phyloP scores from a whole-genome alignment of 1,284 basidiomycete genomes.

The Apiotrichum brassicae region DNA sequence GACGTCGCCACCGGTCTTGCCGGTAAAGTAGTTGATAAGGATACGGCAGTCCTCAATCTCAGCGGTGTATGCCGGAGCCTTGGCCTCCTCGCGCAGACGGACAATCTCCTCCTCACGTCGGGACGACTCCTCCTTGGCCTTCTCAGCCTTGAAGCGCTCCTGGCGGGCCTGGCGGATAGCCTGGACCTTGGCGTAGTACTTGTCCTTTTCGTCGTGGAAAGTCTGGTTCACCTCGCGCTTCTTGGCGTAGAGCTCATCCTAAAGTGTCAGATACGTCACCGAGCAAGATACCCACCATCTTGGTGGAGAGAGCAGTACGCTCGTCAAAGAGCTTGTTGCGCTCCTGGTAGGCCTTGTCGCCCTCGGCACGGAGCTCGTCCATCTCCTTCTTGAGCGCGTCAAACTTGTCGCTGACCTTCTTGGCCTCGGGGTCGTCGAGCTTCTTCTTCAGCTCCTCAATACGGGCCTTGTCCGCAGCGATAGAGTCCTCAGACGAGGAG shows the following conservation, averaged over 20 bases:
- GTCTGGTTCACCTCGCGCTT: slow-evolving; percentile 68
- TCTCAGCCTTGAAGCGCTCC: slow-evolving; percentile 72
- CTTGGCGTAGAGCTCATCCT: slow-evolving; percentile 64
- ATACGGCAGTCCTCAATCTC: slow-evolving; percentile 86
- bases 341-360: slow-evolving; percentile 75
- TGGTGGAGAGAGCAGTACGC: slow-evolving; percentile 65
- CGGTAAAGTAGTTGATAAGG: slow-evolving; percentile 76
- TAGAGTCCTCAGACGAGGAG: slow-evolving; percentile 76
- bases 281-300: slow-evolving; percentile 48
- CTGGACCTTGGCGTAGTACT: slow-evolving; percentile 69
- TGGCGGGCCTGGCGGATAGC: slow-evolving; percentile 71
- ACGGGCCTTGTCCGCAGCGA: slow-evolving; percentile 69
- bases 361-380: slow-evolving; percentile 75
- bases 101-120: slow-evolving; percentile 77
- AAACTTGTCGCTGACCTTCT: slow-evolving; percentile 73
- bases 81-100: slow-evolving; percentile 83
- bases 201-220: slow-evolving; percentile 75
- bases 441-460: slow-evolving; percentile 77
- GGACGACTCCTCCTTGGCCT: slow-evolving; percentile 71
- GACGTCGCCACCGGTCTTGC: slow-evolving; percentile 55
- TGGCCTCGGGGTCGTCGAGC: slow-evolving; percentile 85
- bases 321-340: slow-evolving; percentile 83
- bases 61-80: slow-evolving; percentile 79
- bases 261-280: slow-evolving; percentile 3
- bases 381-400: slow-evolving; percentile 80